Conservation (phyloP, 805 yeast genomes). For the Nakazawaea ernobii region DNA sequence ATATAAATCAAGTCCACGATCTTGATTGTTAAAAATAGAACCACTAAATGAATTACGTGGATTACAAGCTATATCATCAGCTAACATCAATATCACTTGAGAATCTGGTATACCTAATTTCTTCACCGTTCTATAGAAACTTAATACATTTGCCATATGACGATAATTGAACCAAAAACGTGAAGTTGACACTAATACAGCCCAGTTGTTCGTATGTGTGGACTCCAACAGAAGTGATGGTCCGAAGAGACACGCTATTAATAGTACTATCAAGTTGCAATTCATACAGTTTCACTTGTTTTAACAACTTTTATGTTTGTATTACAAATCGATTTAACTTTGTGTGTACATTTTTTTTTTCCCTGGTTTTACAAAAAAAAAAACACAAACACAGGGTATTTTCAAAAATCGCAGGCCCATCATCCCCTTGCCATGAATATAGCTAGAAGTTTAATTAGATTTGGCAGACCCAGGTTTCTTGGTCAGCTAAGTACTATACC, state of each 20-base stretch:
- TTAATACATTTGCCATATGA: constrained; percentile 93
- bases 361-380: too few relatives aligned
- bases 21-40: constrained; percentile 89
- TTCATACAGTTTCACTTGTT: not conserved
- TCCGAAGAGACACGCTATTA: not conserved
- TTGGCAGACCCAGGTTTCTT: too few relatives aligned
- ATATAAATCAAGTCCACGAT: too few relatives aligned
- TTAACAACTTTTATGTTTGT: not conserved
- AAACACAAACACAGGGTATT: too few relatives aligned
- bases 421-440: too few relatives aligned
- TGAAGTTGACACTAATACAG: constrained; percentile 92
- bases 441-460: too few relatives aligned
- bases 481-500: too few relatives aligned
- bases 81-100: constrained; percentile 90
- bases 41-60: constrained; percentile 96
- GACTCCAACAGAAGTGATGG: constrained; percentile 15
- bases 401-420: too few relatives aligned
- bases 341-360: too few relatives aligned
- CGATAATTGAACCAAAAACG: constrained; percentile 98
- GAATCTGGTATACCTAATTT: constrained; percentile 97
- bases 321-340: too few relatives aligned
- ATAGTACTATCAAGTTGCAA: not conserved
- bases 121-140: constrained; percentile 93
- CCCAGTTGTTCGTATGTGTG: constrained; percentile 65
- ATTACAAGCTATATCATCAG: constrained; percentile 97